Conservation (phyloP, 495 filamentous ascomycete genomes). For the Darksidea phi region DNA sequence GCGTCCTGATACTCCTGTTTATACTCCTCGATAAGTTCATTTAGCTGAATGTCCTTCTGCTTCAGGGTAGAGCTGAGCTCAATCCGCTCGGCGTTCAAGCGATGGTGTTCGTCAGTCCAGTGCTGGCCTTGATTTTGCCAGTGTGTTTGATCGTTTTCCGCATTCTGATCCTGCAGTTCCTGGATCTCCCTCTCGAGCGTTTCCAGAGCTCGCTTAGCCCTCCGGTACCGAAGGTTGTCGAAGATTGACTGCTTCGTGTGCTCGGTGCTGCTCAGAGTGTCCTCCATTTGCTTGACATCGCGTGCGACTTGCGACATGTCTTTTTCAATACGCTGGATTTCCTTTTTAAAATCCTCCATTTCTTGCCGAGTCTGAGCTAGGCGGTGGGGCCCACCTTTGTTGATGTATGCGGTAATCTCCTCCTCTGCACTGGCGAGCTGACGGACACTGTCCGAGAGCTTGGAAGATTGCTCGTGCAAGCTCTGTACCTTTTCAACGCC, state of each 20-base stretch:
- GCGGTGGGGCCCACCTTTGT: constrained; percentile 69
- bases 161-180: constrained; percentile 76
- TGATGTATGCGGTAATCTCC: constrained; percentile 77
- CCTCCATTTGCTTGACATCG: constrained; percentile 73
- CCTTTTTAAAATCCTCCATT: constrained; percentile 63
- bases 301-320: constrained; percentile 66
- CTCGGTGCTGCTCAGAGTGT: constrained; percentile 72
- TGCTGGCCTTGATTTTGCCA: constrained; percentile 65
- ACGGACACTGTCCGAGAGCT: constrained; percentile 67
- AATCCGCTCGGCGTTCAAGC: constrained; percentile 58
- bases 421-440: constrained; percentile 71
- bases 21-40: constrained; percentile 69
- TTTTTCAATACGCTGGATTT: constrained; percentile 62
- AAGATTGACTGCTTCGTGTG: constrained; percentile 76
- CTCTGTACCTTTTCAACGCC: constrained; percentile 71
- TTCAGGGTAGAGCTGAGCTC: constrained; percentile 70
- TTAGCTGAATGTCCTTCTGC: constrained; percentile 76
- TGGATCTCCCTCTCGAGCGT: constrained; percentile 66
- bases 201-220: constrained; percentile 65
- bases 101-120: constrained; percentile 61
- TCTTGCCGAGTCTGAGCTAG: constrained; percentile 68
- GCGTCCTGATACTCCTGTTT: constrained; percentile 83
- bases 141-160: constrained; percentile 73
- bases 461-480: constrained; percentile 68
- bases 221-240: constrained; percentile 84